A percentile compares a stretch with the other conserved stretches of the same genome.
Evolutionary conservation across 2,329 filamentous ascomycete genomes (phyloP).

Genomic region (Ophiostoma piceae): DNA sequence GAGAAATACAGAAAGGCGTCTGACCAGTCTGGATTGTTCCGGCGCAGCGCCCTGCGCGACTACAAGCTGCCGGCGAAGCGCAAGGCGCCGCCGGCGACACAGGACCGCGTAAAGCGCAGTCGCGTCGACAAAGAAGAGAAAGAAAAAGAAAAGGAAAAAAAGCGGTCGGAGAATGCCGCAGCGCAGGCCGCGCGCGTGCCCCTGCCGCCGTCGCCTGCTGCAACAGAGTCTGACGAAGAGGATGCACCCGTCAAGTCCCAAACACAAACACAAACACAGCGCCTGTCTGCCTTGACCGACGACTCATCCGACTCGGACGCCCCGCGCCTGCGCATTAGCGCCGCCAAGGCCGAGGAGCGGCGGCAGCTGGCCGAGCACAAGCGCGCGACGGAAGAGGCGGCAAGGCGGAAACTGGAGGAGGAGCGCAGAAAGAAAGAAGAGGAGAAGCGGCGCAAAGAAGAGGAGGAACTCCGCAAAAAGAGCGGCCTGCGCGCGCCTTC

Average conservation of each 20-base stretch:
- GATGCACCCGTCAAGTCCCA: too few relatives aligned
- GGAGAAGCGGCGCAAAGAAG: constrained; percentile 27
- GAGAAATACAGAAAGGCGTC: constrained; percentile 17
- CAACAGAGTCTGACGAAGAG: constrained; percentile 25
- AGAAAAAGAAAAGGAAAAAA: neutral
- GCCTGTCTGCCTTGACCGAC: constrained; percentile 17
- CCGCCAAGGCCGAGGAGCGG: constrained; percentile 30
- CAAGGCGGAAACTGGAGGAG: constrained; percentile 28
- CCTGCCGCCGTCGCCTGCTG: constrained; percentile 25
- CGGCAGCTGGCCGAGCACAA: constrained; percentile 25
- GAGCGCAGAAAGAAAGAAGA: constrained; percentile 27
- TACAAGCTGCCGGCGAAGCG: constrained; percentile 24
- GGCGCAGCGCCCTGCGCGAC: neutral
- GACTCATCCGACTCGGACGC: neutral
- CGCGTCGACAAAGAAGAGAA: neutral
- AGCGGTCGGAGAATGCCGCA: constrained; percentile 13
- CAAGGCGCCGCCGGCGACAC: constrained; percentile 12
- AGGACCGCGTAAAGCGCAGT: constrained; percentile 21
- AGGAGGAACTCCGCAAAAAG: constrained; percentile 26
- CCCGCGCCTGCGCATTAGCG: constrained; percentile 28
- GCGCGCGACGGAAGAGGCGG: constrained; percentile 27
- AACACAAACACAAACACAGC: too few relatives aligned
- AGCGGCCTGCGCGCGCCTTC: constrained; percentile 31
- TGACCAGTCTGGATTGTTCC: neutral
- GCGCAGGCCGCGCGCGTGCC: constrained; percentile 20